Conservation (phyloP, 2,329 filamentous ascomycete species). For the Furcasterigmium furcatum region DNA sequence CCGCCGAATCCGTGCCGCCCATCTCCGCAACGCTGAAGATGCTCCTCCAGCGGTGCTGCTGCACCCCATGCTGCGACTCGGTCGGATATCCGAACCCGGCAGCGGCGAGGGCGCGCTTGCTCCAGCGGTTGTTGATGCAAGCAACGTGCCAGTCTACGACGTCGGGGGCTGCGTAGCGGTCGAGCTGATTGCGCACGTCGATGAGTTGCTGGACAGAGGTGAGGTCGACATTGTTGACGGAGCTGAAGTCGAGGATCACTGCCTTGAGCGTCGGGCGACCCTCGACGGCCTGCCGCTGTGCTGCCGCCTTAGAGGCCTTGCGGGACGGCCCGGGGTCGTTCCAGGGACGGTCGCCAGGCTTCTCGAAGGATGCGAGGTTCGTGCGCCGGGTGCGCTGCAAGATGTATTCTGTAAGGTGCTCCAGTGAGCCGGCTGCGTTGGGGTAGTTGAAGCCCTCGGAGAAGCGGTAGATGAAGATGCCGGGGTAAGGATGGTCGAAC, state of each 20-base stretch:
- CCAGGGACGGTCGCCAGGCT: slow-evolving; percentile 82
- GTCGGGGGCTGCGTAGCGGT: slow-evolving; percentile 76
- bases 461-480: slow-evolving; percentile 94
- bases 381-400: slow-evolving; percentile 73
- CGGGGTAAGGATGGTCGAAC: slow-evolving; percentile 80
- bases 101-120: slow-evolving; percentile 81
- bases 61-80: slow-evolving; percentile 37
- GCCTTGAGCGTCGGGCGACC: slow-evolving; percentile 72
- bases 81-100: slow-evolving; percentile 87
- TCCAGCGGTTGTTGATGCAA: slow-evolving; percentile 92
- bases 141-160: slow-evolving; percentile 94
- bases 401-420: slow-evolving; percentile 69
- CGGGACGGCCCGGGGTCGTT: slow-evolving; percentile 78
- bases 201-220: slow-evolving; percentile 91
- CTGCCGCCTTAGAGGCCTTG: slow-evolving; percentile 40
- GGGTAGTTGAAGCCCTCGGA: slow-evolving; percentile 95
- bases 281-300: slow-evolving; percentile 32
- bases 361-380: slow-evolving; percentile 61
- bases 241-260: slow-evolving; percentile 90
- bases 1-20: slow-evolving; percentile 67
- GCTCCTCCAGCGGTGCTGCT: slow-evolving; percentile 77
- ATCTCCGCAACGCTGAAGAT: slow-evolving; percentile 93
- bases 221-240: slow-evolving; percentile 90
- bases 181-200: slow-evolving; percentile 91
- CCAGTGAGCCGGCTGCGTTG: slow-evolving; percentile 85